phyloP scores from a whole-genome alignment of 768 basidiomycete genomes.

The Termitomyces sp. region DNA sequence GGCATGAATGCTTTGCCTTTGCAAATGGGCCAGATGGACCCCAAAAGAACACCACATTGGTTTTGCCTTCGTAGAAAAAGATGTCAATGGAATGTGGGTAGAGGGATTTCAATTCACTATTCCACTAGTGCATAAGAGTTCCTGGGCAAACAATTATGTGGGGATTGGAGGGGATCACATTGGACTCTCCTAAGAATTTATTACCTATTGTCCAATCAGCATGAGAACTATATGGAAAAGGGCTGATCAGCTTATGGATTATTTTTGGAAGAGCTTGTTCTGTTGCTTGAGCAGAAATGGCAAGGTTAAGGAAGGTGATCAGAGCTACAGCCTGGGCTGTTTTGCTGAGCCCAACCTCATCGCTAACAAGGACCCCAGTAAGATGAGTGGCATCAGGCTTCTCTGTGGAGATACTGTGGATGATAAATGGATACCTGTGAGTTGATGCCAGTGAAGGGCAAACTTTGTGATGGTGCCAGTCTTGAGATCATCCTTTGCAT shows the following conservation, averaged over 20 bases:
- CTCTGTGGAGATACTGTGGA: slow-evolving; percentile 15
- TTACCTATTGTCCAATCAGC: neutral
- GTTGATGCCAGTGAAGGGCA: slow-evolving; percentile 27
- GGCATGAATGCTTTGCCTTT: too few species aligned
- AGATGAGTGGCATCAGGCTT: neutral
- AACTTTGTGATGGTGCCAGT: neutral
- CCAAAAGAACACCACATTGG: slow-evolving; percentile 22
- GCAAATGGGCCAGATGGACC: neutral
- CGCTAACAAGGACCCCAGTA: slow-evolving; percentile 23
- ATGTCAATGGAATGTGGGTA: slow-evolving; percentile 16
- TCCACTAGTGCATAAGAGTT: neutral
- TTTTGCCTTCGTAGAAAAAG: slow-evolving; percentile 20
- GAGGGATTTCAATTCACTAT: neutral
- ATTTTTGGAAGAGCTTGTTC: neutral
- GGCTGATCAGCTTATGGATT: neutral
- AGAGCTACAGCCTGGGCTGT: slow-evolving; percentile 22
- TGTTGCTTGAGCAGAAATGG: slow-evolving; percentile 3
- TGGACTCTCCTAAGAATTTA: neutral
- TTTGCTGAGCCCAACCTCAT: slow-evolving; percentile 34
- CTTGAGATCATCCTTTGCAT: neutral
- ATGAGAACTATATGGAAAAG: neutral
- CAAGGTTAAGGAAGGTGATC: slow-evolving; percentile 21
- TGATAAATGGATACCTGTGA: slow-evolving; percentile 21
- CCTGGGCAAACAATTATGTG: neutral
- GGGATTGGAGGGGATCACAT: neutral